Base-by-base conservation (phyloP, 768 basidiomycete species). In the Kwoniella sp. region DNA sequence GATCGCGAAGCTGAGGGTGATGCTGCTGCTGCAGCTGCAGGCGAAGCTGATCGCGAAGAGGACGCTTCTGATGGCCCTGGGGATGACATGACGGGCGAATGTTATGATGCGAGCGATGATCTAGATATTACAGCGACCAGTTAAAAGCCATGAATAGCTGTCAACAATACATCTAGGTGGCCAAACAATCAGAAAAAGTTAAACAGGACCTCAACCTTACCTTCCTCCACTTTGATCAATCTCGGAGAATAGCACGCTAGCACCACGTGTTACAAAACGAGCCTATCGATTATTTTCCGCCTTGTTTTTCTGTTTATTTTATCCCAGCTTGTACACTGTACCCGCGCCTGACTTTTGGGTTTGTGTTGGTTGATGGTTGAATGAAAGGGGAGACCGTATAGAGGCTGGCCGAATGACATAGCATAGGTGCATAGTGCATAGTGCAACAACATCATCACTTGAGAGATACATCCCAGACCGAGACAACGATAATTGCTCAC, bases 31-130 rank as follows among this genome's bases (percentile, higher is more conserved):
- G n/a, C n/a, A n/a, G n/a, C n/a, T n/a, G n/a, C n/a, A n/a, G n/a
- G n/a, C n/a, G 65, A 67, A 22, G 26, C 17, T 3, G 55, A 66
- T 1, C 65, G 61, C 19, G 67, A 66, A 0, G 68, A 65, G 0
- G 58, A 62, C 2, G 70, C 64, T 51, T 57, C 59, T 10, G 65
- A 67, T 2, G 62, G 57, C 4, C 13, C 52, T 22, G 63, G 55
- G 13, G 53, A 47, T 9, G 61, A 55, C 47, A 57, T 48, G 30
- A 4, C 51, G 24, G 25, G 1, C 17, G 13, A 9, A 17, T 49
- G 12, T 21, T 21, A 12, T 3, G 44, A 25, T 22, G 22, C 40
- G 29, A n/a, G n/a, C n/a, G 33, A 5, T 33, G 33, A 13, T 33
- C 33, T 5, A 33, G 33, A 33, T 33, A 13, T 33, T 5, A 33